Evolutionary conservation across 2,329 filamentous ascomycete species (phyloP), one percentile per base, ranked within the genome.

Genomic region (Ceratocystis diversiconidia): DNA sequence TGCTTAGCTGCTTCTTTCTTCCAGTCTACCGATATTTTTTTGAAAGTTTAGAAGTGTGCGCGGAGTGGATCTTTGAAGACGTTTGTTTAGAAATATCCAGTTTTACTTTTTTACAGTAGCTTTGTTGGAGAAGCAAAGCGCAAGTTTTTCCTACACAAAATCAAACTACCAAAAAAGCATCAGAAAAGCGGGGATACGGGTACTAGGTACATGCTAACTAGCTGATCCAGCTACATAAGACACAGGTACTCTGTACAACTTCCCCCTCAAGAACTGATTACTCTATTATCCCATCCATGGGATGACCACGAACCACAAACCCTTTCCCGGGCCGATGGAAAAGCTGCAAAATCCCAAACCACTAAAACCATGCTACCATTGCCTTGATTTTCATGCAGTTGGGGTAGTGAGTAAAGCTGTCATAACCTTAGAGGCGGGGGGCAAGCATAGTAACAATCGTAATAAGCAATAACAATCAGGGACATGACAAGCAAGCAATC

Each of bases 241-340:
- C 52, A 30, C 52, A 57, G 28, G 52, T 57, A 57, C 52, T 17
- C 52, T 57, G 52, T 57, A 57, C 52, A 50, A 50, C 22, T 52
- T 25, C 48, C n/a, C 48, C n/a, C 48, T 17, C 10, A 57, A 28
- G 28, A 32, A 32, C 12, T 25, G 5, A 28, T 15, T 55, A 5
- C 22, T 17, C 48, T 25, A 52, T 52, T 25, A n/a, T 22, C 36
- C 48, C n/a, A 25, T 52, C 48, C 48, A 52, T 25, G n/a, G 7
- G 8, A 57, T 57, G 52, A 25, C 48, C n/a, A 52, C n/a, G 25
- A 57, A 57, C 52, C 52, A 30, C 52, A 57, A 57, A 57, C 36
- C 36, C 12, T 30, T 28, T 30, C n/a, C 52, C 52, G 52, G 52
- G 52, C 52, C 52, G 52, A 57, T 30, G 52, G 52, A 57, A 28